Conservation (phyloP, 805 yeast genomes). For the Suhomyces vadensis region DNA sequence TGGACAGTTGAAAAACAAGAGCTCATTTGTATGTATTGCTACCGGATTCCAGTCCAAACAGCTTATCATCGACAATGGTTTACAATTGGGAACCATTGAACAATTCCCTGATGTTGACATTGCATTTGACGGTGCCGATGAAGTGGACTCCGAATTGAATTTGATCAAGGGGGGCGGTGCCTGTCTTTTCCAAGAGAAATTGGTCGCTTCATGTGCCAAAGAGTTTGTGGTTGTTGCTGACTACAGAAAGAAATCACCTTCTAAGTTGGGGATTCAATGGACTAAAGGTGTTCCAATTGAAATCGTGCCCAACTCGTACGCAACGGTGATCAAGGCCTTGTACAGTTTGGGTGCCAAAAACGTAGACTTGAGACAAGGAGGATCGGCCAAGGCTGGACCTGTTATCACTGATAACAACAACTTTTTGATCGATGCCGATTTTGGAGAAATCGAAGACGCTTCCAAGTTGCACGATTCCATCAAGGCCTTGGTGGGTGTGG, state of each 20-base stretch:
- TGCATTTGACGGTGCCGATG: constrained; percentile 99
- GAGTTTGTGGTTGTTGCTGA: constrained; percentile 90
- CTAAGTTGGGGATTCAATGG: constrained; percentile 77
- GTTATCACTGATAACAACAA: constrained; percentile 94
- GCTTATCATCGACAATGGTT: constrained; percentile 78
- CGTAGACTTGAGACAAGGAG: constrained; percentile 78
- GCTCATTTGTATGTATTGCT: constrained; percentile 75
- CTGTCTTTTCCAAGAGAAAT: constrained; percentile 92
- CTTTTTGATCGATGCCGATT: constrained; percentile 89
- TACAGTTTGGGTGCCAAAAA: constrained; percentile 60
- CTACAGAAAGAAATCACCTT: constrained; percentile 74
- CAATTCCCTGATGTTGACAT: constrained; percentile 81
- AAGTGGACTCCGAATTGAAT: constrained; percentile 77
- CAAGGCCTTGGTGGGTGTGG: constrained; percentile 85
- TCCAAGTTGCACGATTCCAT: constrained; percentile 59
- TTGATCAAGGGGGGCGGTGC: constrained; percentile 99
- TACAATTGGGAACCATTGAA: constrained; percentile 77
- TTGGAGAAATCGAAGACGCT: constrained; percentile 67
- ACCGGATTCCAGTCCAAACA: constrained; percentile 96
- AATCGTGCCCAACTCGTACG: constrained; percentile 86
- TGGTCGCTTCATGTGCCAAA: constrained; percentile 79
- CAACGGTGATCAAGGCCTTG: constrained; percentile 69
- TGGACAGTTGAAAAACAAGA: constrained; percentile 62
- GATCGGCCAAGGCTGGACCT: constrained; percentile 94
- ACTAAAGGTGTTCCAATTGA: constrained; percentile 92